phyloP scores from a whole-genome alignment of 208 protist genomes.

The Novymonas esmeraldas region DNA sequence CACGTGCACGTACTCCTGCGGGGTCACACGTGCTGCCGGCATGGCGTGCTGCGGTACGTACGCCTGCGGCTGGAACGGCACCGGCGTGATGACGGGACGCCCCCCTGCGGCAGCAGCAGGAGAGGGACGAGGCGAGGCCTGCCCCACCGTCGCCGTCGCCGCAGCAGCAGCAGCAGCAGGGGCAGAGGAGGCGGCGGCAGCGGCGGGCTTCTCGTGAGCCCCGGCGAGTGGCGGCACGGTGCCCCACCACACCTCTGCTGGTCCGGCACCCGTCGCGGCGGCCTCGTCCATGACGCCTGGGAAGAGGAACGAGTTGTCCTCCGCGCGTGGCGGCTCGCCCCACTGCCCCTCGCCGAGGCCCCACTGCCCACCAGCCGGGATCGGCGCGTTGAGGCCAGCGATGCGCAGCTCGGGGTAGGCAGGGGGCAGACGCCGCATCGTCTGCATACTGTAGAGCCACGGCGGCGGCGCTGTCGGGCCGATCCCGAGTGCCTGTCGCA shows the following conservation, averaged over 20 bases:
- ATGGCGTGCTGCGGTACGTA: conserved; percentile 47
- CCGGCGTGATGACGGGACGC: conserved; percentile 50
- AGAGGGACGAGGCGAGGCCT: conserved; percentile 14
- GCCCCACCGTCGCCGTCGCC: conserved; percentile 5
- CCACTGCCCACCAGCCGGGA: conserved; percentile 96
- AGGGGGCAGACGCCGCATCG: conserved; percentile 97
- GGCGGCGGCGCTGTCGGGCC: conserved; percentile 92
- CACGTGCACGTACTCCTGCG: conserved; percentile 85
- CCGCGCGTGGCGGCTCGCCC: conserved; percentile 95
- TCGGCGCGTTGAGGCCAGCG: conserved; percentile 98
- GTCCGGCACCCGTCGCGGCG: conserved; percentile 25
- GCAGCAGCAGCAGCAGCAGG: conserved; percentile 18
- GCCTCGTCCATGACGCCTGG: conserved; percentile 86
- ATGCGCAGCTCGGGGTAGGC: conserved; percentile 98
- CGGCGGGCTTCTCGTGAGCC: conserved; percentile 1
- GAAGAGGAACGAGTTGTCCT: conserved; percentile 83
- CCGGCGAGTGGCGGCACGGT: conserved; percentile 36
- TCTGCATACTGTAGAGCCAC: conserved; percentile 99
- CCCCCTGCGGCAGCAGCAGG: conserved; percentile 12
- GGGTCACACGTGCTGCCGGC: conserved; percentile 32
- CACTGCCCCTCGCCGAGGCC: conserved; percentile 96
- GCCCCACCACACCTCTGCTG: conserved; percentile 37
- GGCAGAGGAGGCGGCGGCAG: conserved; percentile 1
- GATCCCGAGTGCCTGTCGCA: conserved; percentile 98
- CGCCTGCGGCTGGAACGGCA: conserved; percentile 72